Evolutionary conservation across 345 rosid species (phyloP), one percentile per base, ranked within the genome.

Genomic region (Psidium guajava): DNA sequence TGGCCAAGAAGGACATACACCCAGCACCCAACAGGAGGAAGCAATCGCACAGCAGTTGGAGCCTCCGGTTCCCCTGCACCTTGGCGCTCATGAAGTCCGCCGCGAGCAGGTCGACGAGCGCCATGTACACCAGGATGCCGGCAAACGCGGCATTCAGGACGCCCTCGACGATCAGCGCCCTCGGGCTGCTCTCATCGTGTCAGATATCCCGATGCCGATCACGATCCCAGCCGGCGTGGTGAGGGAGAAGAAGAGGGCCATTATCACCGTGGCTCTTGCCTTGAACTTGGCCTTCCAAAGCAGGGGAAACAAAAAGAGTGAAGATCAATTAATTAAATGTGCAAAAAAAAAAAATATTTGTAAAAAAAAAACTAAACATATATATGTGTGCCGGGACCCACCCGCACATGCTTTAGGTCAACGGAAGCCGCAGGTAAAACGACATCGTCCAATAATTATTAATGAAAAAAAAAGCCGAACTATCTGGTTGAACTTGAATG

Each of bases 221-320:
- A 86, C 94, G 13, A 95, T 90, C 53, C 96, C 97, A 0, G 89
- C 85, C 12, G 98, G 97, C 0, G 95, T 92, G 2, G 95, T 93
- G 0, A 93, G 87, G 11, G 95, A 82, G 82, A 95, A 95, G 84
- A 94, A 93, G 42, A 93, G 77, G 7, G 88, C 93, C 98, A 94
- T 92, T 3, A 88, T 74, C 57, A 86, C 85, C 3, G 85, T 58
- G 0, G 90, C 80, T 82, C 73, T 50, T 1, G 61, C 27, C 82
- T 82, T 84, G 83, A 90, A 91, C 82, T 69, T 18, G 77, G 47
- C 77, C 77, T 69, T 69, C 2, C 21, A 18, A 69, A 18, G 77
- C 25, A 18, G 20, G 47, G 47, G 24, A 18, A 20, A 69, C 47
- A 36, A 36, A n/a, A 2, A 18, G 12, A n/a, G 47, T 5, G 77